phyloP scores from a whole-genome alignment of 179 eudicot species.

The Beta corolliflora region DNA sequence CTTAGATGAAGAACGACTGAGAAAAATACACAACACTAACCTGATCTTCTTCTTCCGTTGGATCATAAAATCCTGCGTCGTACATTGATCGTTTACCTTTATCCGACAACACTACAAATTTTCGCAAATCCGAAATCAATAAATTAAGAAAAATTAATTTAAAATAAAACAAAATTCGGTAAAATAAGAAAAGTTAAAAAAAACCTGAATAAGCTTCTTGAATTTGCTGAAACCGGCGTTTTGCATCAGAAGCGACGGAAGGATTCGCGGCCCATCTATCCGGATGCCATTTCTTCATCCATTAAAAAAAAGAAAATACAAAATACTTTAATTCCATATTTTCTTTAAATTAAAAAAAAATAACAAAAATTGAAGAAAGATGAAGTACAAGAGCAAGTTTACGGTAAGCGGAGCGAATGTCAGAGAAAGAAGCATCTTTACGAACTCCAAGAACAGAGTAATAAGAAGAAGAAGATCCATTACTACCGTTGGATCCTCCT shows the following conservation, averaged over 20 bases:
- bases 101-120: slow-evolving; percentile 72
- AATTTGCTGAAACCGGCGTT: slow-evolving; percentile 77
- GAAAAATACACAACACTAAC: slow-evolving; percentile 24
- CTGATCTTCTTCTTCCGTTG: slow-evolving; percentile 72
- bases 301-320: neutral
- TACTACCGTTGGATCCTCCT: slow-evolving; percentile 42
- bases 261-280: slow-evolving; percentile 69
- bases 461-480: slow-evolving; percentile 42
- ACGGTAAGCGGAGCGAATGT: slow-evolving; percentile 83
- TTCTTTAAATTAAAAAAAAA: neutral
- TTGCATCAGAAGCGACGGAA: slow-evolving; percentile 62
- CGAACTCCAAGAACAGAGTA: slow-evolving; percentile 79
- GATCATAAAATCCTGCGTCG: slow-evolving; percentile 86
- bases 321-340: neutral
- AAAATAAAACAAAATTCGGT: neutral
- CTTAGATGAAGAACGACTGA: neutral
- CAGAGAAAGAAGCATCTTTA: slow-evolving; percentile 67
- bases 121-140: neutral
- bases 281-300: slow-evolving; percentile 85
- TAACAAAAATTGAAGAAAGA: neutral
- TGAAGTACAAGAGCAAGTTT: slow-evolving; percentile 80
- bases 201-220: slow-evolving; percentile 95
- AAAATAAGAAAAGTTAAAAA: neutral
- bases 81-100: slow-evolving; percentile 78
- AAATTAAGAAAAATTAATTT: neutral